Base-by-base conservation (phyloP, 331 rosid genomes). In the Quercus tomentella region DNA sequence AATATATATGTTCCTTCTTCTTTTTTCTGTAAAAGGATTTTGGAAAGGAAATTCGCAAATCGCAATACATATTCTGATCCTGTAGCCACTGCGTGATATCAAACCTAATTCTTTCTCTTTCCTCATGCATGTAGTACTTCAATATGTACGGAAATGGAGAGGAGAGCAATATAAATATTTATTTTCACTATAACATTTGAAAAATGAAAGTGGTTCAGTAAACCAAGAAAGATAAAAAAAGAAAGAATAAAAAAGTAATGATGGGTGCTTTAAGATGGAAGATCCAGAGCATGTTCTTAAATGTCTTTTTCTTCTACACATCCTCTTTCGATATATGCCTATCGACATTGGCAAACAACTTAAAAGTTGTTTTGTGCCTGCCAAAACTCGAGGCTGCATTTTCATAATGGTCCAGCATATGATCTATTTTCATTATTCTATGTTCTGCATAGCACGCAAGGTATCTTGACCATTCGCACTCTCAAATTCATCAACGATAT, bases 261-360 rank as follows among this genome's bases (percentile, higher is more conserved):
- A 25, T 61, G 68, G 21, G 10, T 17, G 22, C 23, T 31, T 31
- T 7, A 26, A 30, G 51, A 18, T 33, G 15, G 72, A 66, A 66
- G 21, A 66, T 66, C 72, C 72, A 66, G 72, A 66, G 72, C 72
- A 66, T 66, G 72, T 66, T 66, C 72, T 10, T 30, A 66, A 31
- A 66, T 66, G 21, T 6, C 17, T 18, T 65, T 30, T 28, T 30
- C 49, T 31, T 33, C 37, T 17, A 58, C 65, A 8, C 28, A 17
- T 33, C 6, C 45, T 25, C 69, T 26, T 37, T 37, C 52, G 4
- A 22, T 63, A 4, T 17, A 63, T 18, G 49, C 49, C 15, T 20
- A 43, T 8, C 49, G 69, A 20, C 41, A 45, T 45, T 45, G 52
- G 52, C 52, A 11, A 66, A 22, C 14, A 7, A 51, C 72, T 66